Conservation (phyloP, 2,329 filamentous ascomycete species). For the Clonostachys byssicola region DNA sequence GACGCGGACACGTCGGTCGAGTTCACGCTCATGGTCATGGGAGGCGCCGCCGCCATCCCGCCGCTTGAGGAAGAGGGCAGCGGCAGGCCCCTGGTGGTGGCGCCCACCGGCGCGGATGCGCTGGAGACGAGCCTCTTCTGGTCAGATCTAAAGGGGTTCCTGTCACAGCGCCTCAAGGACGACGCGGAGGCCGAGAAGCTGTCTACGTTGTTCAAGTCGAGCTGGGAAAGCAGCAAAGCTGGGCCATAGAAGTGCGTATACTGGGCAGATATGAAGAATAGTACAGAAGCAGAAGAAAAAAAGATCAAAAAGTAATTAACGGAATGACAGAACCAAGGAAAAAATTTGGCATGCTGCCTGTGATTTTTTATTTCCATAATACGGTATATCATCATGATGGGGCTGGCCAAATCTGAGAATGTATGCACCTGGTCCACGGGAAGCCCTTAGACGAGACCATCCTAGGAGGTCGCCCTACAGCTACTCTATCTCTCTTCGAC, state of each 20-base stretch:
- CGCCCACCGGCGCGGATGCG: slow-evolving; percentile 49
- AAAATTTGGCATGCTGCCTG: not conserved
- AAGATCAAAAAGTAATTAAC: not conserved
- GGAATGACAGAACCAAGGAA: not conserved
- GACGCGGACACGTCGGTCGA: slow-evolving; percentile 53
- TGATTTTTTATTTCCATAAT: slow-evolving; percentile 12
- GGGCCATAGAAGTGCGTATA: slow-evolving; percentile 9
- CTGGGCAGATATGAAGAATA: not conserved
- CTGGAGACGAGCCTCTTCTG: slow-evolving; percentile 76
- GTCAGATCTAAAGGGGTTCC: slow-evolving; percentile 76
- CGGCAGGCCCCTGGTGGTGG: slow-evolving; percentile 15
- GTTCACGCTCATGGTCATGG: slow-evolving; percentile 85
- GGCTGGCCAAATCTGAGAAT: slow-evolving; percentile 16
- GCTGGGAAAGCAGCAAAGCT: slow-evolving; percentile 54
- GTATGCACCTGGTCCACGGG: slow-evolving; percentile 13
- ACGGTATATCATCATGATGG: slow-evolving; percentile 21
- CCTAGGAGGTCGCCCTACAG: not conserved
- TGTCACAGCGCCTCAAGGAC: slow-evolving; percentile 76
- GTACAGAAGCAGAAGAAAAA: not conserved
- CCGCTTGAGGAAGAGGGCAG: slow-evolving; percentile 22
- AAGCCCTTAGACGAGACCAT: slow-evolving; percentile 2
- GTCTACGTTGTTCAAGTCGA: slow-evolving; percentile 62
- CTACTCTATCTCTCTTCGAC: slow-evolving; percentile 8
- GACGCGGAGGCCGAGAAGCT: slow-evolving; percentile 60
- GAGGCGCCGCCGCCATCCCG: slow-evolving; percentile 50